phyloP scores from a whole-genome alignment of 192 early-diverging fungal genomes.

The Funneliformis mosseae region DNA sequence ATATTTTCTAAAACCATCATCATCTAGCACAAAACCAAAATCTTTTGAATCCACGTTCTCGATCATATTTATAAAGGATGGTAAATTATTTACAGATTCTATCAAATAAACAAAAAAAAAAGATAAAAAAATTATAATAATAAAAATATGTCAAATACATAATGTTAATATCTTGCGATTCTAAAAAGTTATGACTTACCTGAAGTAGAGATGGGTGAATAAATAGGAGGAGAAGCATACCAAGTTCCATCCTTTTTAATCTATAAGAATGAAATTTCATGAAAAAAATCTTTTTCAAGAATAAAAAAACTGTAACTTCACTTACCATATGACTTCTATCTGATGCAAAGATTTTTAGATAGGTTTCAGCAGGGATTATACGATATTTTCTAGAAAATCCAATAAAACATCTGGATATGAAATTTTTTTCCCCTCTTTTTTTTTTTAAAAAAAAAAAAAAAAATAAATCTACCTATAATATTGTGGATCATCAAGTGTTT shows the following conservation, averaged over 20 bases:
- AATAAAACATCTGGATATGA: neutral
- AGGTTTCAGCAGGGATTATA: constrained; percentile 12
- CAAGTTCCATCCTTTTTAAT: constrained; percentile 18
- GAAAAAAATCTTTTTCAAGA: no score
- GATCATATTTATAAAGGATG: constrained; percentile 13
- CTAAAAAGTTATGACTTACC: neutral
- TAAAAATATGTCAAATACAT: no score
- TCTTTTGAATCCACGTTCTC: constrained; percentile 16
- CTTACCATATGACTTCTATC: constrained; percentile 32
- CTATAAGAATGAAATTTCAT: neutral
- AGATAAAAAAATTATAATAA: no score
- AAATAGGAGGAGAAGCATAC: neutral
- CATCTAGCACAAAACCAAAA: constrained; percentile 12
- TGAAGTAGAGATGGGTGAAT: neutral
- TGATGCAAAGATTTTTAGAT: constrained; percentile 23
- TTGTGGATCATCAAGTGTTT: neutral
- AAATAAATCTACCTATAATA: constrained; percentile 4
- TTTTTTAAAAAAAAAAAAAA: no score
- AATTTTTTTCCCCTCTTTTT: neutral
- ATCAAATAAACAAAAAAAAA: neutral
- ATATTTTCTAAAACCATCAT: neutral
- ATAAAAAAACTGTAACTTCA: no score
- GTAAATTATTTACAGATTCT: constrained; percentile 19
- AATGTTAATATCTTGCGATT: no score
- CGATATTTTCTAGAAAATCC: constrained; percentile 9